phyloP scores from a whole-genome alignment of 2,329 filamentous ascomycete genomes.

The Lecanosticta acicola region DNA sequence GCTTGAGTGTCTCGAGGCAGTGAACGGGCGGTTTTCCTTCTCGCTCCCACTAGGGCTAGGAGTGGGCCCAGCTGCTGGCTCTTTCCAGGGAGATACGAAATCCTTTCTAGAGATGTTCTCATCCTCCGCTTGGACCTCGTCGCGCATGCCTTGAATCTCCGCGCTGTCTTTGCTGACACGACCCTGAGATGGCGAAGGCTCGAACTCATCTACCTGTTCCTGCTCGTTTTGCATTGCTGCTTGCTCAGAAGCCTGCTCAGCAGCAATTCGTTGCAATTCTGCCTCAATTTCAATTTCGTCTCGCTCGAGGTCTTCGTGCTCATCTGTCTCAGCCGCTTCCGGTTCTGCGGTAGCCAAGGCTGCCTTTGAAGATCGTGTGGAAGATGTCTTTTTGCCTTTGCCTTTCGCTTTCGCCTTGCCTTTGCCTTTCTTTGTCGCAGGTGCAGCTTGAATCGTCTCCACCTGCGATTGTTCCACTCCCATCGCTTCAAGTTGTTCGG shows the following conservation, averaged over 20 bases:
- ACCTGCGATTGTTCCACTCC: conserved; percentile 9
- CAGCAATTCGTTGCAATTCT: conserved; percentile 29
- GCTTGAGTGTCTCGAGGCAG: conserved; percentile 27
- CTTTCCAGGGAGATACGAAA: conserved; percentile 3
- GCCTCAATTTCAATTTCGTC: conserved; percentile 31
- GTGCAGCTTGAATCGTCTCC: conserved; percentile 8
- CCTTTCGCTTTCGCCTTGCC: conserved; percentile 21
- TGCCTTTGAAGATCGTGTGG: conserved; percentile 18
- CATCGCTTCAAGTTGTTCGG: conserved; percentile 8
- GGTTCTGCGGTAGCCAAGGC: conserved; percentile 21
- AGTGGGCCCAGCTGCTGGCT: conserved; percentile 13
- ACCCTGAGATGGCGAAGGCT: conserved; percentile 31
- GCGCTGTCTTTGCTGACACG: conserved; percentile 19
- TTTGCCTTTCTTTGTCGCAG: conserved; percentile 24
- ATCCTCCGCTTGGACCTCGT: conserved; percentile 18
- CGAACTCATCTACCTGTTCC: conserved; percentile 33
- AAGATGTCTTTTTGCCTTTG: conserved; percentile 27
- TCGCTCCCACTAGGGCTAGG: conserved; percentile 34
- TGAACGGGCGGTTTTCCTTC: conserved; percentile 34
- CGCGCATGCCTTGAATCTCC: conserved; percentile 20
- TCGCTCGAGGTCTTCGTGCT: conserved; percentile 13
- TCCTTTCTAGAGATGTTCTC: conserved; percentile 6
- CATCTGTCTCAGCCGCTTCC: conserved; percentile 15
- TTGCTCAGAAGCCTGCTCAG: conserved; percentile 24
- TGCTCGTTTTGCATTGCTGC: conserved; percentile 23